phyloP scores from a whole-genome alignment of 176 grass and related monocot species.

The Tuctoria greenei region DNA sequence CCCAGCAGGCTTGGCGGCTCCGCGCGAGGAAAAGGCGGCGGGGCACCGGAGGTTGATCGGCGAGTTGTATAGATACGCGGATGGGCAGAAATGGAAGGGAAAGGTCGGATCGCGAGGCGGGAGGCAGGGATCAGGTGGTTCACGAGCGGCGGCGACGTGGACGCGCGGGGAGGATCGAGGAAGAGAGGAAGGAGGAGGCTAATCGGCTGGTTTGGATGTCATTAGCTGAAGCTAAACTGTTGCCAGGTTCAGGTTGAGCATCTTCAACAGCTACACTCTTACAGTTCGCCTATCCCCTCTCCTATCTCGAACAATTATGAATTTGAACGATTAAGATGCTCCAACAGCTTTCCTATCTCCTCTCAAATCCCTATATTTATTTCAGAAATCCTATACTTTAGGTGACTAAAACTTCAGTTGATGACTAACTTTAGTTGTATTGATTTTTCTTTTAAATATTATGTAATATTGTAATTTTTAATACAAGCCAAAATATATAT shows the following conservation, averaged over 20 bases:
- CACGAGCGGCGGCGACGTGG: conserved; percentile 38
- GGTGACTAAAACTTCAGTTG: no score
- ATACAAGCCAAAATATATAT: no score
- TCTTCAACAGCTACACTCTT: no score
- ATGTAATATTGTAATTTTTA: no score
- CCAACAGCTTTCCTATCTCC: no score
- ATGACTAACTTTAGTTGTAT: no score
- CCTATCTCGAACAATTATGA: no score
- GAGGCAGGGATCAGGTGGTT: neutral
- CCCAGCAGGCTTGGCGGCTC: conserved; percentile 3
- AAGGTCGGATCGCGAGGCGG: neutral
- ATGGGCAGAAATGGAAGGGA: neutral
- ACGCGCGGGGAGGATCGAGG: neutral
- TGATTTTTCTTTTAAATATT: no score
- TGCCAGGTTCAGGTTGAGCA: neutral
- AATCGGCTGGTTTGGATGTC: conserved; percentile 30
- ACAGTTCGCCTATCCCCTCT: no score
- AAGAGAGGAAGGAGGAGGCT: neutral
- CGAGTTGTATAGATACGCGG: neutral
- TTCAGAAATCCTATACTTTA: no score
- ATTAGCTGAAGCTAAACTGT: conserved; percentile 27
- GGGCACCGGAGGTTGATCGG: neutral
- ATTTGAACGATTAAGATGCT: no score
- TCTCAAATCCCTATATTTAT: no score
- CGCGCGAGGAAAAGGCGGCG: conserved; percentile 3